A percentile compares a stretch with the other conserved stretches of the same genome.
Conservation (phyloP, 208 protist genomes). For the Leishmania gerbilli region DNA sequence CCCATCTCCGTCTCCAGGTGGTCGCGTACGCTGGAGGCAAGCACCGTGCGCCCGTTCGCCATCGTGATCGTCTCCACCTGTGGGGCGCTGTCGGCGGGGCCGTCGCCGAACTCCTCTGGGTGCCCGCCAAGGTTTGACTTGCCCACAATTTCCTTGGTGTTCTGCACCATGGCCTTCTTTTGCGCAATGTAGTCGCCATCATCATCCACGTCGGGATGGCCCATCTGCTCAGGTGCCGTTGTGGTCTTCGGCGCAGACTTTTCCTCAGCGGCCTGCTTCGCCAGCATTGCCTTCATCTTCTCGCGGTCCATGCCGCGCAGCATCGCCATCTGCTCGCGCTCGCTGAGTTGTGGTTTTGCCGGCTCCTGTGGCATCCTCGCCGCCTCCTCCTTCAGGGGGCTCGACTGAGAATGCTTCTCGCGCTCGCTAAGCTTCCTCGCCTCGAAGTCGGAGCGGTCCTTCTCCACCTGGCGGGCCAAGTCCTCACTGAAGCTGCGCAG, state of each 20-base stretch:
- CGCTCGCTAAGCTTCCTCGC: conserved; percentile 36
- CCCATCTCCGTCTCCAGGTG: conserved; percentile 80
- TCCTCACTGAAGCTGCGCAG: conserved; percentile 82
- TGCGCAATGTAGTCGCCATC: conserved; percentile 85
- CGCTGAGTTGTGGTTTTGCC: conserved; percentile 58
- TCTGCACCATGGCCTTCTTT: conserved; percentile 79
- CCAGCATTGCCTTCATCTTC: conserved; percentile 83
- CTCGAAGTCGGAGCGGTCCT: conserved; percentile 82
- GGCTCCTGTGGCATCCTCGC: conserved; percentile 18
- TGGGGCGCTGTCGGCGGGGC: conserved; percentile 47
- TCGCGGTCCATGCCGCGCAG: conserved; percentile 88
- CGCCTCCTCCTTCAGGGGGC: conserved; percentile 1
- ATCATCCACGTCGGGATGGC: conserved; percentile 79
- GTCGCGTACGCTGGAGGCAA: conserved; percentile 53
- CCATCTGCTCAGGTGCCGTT: conserved; percentile 18
- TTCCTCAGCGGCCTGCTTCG: conserved; percentile 58
- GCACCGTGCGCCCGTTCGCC: conserved; percentile 54
- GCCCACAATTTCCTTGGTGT: conserved; percentile 80
- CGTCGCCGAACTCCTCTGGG: conserved; percentile 87
- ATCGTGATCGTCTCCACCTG: conserved; percentile 77
- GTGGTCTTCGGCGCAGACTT: conserved; percentile 13
- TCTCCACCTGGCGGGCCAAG: conserved; percentile 84
- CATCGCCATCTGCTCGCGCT: conserved; percentile 90
- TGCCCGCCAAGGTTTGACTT: conserved; percentile 76
- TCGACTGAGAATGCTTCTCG: conserved; percentile 13